phyloP scores from a whole-genome alignment of 208 protist genomes.

The Wallacemonas sp. region DNA sequence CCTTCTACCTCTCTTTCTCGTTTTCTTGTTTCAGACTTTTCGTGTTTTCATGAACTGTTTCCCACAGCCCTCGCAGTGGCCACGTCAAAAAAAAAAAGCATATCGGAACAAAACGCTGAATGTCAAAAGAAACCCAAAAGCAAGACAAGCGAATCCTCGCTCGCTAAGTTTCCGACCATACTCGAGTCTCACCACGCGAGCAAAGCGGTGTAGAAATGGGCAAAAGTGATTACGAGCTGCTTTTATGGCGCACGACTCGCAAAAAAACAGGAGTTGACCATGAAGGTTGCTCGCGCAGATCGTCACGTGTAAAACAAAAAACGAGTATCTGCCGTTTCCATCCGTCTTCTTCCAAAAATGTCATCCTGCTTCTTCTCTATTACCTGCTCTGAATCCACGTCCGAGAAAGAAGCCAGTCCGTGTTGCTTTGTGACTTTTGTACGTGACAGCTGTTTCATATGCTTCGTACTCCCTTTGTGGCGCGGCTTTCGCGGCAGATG shows the following conservation, averaged over 20 bases:
- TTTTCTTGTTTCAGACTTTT: slow-evolving; percentile 6
- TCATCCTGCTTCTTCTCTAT: not conserved
- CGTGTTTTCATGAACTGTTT: too few relatives aligned
- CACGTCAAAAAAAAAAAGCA: slow-evolving; percentile 7
- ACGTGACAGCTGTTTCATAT: not conserved
- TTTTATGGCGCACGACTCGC: too few relatives aligned
- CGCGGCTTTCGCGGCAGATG: not conserved
- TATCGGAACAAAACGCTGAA: too few relatives aligned
- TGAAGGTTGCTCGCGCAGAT: too few relatives aligned
- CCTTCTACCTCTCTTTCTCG: not conserved
- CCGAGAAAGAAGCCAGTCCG: not conserved
- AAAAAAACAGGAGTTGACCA: too few relatives aligned
- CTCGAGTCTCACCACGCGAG: too few relatives aligned
- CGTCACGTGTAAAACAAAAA: not conserved
- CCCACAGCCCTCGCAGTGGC: not conserved
- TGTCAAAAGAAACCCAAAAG: too few relatives aligned
- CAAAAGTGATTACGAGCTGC: too few relatives aligned
- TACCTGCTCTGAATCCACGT: not conserved
- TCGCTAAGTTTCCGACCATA: too few relatives aligned
- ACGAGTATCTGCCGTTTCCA: not conserved
- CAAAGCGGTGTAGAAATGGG: too few relatives aligned
- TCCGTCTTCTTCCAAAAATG: not conserved
- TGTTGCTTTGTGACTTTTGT: not conserved
- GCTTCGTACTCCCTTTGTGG: slow-evolving; percentile 4
- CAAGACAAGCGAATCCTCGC: too few relatives aligned